Evolutionary conservation across 2,329 filamentous ascomycete genomes (phyloP), one percentile per base, ranked within the genome.

Genomic region (Alternaria atra): DNA sequence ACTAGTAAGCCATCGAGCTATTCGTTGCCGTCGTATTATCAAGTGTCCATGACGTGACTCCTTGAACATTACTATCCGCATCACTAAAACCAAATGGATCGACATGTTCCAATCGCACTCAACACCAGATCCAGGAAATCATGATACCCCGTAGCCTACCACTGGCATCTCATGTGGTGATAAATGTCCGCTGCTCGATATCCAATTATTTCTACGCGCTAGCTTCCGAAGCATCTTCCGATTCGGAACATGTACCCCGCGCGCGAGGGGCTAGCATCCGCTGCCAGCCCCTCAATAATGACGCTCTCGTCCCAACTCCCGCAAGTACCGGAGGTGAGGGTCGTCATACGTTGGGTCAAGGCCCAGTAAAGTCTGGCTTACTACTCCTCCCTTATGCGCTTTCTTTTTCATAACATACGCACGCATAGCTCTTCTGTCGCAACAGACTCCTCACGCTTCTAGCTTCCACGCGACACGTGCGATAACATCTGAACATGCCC

Each of bases 401-500:
- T 13, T 20, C 20, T 23, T 37, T 12, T 20, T 37, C 13, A 13
- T 3, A 50, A 7, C 2, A 23, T 7, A 55, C 52, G 20, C 52
- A 17, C 53, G 29, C 5, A 34, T 17, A 20, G n/a, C 12, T 6
- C 13, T 50, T 25, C 20, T 3, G 13, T 35, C 46, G 30, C 10
- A 15, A 50, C 53, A 17, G 9, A 6, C 43, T 39, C 13, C 5
- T 17, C n/a, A 20, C 29, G 7, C 35, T 42, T 15, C 12, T 3
- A 8, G 35, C 20, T 15, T 27, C 5, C 29, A 42, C 30, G 12
- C 27, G 5, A 35, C 39, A n/a, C n/a, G n/a, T 32, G 2, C 7
- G 13, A 5, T 5, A 27, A 6, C 20, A 13, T 4, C 1, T 15
- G 2, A 65, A 55, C 6, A 70, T 69, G 64, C 61, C 68, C 10